phyloP scores from a whole-genome alignment of 768 basidiomycete species.

The Tricholoma furcatifolium region DNA sequence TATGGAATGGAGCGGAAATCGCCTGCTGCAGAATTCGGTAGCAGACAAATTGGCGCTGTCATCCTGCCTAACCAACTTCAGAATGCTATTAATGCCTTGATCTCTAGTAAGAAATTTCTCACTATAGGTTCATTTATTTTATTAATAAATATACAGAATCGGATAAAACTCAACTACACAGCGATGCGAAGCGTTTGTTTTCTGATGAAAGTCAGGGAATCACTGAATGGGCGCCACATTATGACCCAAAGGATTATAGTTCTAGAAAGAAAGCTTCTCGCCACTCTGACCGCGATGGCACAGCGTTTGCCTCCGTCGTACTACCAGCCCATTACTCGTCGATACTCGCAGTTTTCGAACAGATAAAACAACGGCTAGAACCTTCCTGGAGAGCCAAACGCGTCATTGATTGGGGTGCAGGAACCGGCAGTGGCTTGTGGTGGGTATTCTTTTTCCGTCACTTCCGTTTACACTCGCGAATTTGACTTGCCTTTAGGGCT shows the following conservation, averaged over 20 bases:
- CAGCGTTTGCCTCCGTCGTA: conserved; percentile 84
- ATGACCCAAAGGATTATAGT: conserved; percentile 54
- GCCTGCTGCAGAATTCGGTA: conserved; percentile 81
- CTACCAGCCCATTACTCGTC: conserved; percentile 85
- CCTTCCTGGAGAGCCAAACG: conserved; percentile 55
- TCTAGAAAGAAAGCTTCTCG: conserved; percentile 54
- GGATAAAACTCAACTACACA: conserved; percentile 63
- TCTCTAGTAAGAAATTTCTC: conserved; percentile 49
- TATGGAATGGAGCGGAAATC: conserved; percentile 52
- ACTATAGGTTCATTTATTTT: conserved; percentile 1
- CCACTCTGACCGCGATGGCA: conserved; percentile 69
- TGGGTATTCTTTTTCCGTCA: conserved; percentile 27
- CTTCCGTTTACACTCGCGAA: neutral
- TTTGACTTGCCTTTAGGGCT: conserved; percentile 49
- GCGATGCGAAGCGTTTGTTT: conserved; percentile 74
- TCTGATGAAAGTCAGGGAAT: conserved; percentile 28
- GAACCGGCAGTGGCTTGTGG: conserved; percentile 84
- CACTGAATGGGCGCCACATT: conserved; percentile 52
- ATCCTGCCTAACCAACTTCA: conserved; percentile 73
- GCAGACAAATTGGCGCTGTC: conserved; percentile 67
- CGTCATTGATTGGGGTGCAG: conserved; percentile 84
- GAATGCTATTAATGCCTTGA: conserved; percentile 60
- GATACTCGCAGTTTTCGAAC: conserved; percentile 70
- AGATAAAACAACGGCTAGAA: conserved; percentile 64
- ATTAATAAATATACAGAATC: conserved; percentile 40